Base-by-base conservation (phyloP, 2,329 filamentous ascomycete species). In the Coleophoma eucalyptorum region DNA sequence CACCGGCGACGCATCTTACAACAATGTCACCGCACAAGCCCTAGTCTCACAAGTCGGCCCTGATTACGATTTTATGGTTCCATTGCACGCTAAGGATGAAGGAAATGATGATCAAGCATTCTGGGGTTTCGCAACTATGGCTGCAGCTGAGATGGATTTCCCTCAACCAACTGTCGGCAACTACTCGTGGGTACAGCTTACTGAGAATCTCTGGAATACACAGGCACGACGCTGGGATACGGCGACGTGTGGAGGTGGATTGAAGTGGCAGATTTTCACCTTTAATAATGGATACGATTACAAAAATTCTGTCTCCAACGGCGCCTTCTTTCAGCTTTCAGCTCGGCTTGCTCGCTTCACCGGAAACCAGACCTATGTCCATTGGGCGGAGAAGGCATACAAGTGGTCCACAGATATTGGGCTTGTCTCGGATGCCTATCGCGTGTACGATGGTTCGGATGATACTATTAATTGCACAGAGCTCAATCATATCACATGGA, bases 241-340 rank as follows among this genome's bases (percentile, higher is more conserved):
- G 0, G 71, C 74, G 0, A 69, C 72, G 37, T 95, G 90, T 62
- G 76, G 75, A 21, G 90, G 90, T 53, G 90, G 90, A 4, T 71
- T 94, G 43, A 76, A 82, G 50, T 93, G 89, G 89, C 90, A 96
- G 72, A 90, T 96, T 58, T 92, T 86, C 66, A 71, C 78, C 1
- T 81, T 79, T 60, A 93, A 95, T 65, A 83, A 83, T 55, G 90
- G 90, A 13, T 85, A 91, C 65, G 78, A 83, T 62, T 94, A 95
- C 78, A 94, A 92, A 70, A 93, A 93, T 71, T 79, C 84, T 15
- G 81, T 92, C 59, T 85, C 84, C 54, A 94, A 94, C 66, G 89
- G 88, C 40, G 85, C 84, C n/a, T 83, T 94, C 65, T 92, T 95
- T 68, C 86, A 92, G 62, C 76, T 96, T 12, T 84, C 86, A 4